Evolutionary conservation across 2,329 filamentous ascomycete genomes (phyloP).

Genomic region (Diaporthe aspalathi): DNA sequence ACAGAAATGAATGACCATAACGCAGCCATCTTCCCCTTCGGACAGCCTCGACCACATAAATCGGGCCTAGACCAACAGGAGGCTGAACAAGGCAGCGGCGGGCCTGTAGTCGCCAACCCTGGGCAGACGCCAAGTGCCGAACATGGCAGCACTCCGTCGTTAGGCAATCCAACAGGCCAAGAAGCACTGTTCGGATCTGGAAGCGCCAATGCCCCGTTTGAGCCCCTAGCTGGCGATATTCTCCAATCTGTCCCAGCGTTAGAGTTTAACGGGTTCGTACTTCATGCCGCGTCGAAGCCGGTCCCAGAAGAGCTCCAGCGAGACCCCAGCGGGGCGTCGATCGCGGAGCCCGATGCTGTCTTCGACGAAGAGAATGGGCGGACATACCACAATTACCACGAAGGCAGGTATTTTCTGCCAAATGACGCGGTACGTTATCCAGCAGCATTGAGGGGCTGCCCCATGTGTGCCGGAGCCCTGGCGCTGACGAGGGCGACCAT

Average conservation of each 20-base stretch:
- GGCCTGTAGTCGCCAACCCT: background rate
- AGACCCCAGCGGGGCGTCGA: conserved; percentile 30
- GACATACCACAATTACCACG: conserved; percentile 37
- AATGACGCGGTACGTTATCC: conserved; percentile 19
- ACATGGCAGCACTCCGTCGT: background rate
- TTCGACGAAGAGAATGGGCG: conserved; percentile 36
- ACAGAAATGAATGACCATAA: conserved; percentile 9
- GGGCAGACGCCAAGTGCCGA: background rate
- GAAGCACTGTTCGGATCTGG: background rate
- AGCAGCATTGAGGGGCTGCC: too few relatives aligned
- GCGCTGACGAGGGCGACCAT: background rate
- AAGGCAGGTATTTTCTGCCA: conserved; percentile 28
- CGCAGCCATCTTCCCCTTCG: background rate
- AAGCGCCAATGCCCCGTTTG: background rate
- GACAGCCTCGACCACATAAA: background rate
- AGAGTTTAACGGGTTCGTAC: conserved; percentile 33
- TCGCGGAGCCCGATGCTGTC: conserved; percentile 33
- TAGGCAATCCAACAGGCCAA: background rate
- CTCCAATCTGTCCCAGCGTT: conserved; percentile 5
- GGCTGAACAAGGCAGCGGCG: background rate
- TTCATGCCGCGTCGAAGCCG: conserved; percentile 27
- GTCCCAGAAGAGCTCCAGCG: conserved; percentile 37
- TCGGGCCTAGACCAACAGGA: background rate
- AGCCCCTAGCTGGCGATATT: background rate
- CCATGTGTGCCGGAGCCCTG: too few relatives aligned